Conservation (phyloP, 2,329 filamentous ascomycete genomes). For the Fusarium secorum region DNA sequence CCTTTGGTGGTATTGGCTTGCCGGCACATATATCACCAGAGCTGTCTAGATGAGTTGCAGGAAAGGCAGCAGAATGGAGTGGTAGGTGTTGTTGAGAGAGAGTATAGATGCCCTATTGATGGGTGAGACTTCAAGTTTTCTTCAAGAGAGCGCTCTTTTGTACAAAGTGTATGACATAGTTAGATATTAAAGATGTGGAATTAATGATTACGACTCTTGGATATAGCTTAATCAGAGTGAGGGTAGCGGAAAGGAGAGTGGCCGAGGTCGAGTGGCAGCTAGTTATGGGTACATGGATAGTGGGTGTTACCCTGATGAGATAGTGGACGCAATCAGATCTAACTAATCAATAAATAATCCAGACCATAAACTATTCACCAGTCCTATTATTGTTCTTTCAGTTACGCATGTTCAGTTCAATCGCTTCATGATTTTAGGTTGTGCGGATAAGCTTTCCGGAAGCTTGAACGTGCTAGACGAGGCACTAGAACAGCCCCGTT, state of each 20-base stretch:
- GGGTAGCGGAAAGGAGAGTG: background rate
- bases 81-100: constrained; percentile 55
- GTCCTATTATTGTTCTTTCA: background rate
- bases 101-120: constrained; percentile 66
- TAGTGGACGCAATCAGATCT: background rate
- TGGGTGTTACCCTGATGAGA: background rate
- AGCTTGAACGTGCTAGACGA: background rate
- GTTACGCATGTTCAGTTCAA: background rate
- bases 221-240: background rate
- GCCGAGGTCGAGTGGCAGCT: background rate
- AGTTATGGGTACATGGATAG: background rate
- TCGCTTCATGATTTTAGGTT: background rate
- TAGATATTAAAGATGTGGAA: constrained; percentile 35
- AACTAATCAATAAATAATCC: background rate
- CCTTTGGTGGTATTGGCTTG: constrained; percentile 74
- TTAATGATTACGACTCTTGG: constrained; percentile 40
- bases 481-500: constrained; percentile 12
- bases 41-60: constrained; percentile 72
- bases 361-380: background rate
- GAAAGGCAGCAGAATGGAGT: constrained; percentile 60
- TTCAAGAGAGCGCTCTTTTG: constrained; percentile 21
- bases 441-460: constrained; percentile 16
- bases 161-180: constrained; percentile 37
- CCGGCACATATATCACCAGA: constrained; percentile 74
- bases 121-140: constrained; percentile 48